Evolutionary conservation across 148 eudicot species (phyloP).

Genomic region (Polygonum aviculare): DNA sequence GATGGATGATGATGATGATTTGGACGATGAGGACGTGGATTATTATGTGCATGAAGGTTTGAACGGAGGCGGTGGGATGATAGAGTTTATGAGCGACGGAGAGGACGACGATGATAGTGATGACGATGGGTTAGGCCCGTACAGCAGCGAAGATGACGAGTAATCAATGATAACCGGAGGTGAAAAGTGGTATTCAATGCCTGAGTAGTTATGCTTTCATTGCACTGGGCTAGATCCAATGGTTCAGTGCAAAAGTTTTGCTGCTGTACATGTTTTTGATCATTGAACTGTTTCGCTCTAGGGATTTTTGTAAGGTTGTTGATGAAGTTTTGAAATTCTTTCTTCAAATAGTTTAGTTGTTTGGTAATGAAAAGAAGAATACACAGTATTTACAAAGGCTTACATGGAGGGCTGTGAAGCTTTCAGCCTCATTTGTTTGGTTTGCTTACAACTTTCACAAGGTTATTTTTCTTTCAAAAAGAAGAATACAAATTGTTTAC

Average conservation of each 20-base stretch:
- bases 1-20: constrained; percentile 44
- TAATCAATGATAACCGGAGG: constrained; percentile 11
- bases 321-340: not conserved
- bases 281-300: not conserved
- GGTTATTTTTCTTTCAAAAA: too few relatives aligned
- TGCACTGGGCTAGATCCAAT: not conserved
- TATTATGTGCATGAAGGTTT: constrained; percentile 48
- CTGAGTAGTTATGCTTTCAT: not conserved
- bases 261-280: constrained; percentile 1
- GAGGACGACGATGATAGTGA: constrained; percentile 61
- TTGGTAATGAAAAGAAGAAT: not conserved
- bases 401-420: too few relatives aligned
- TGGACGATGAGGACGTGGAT: constrained; percentile 54
- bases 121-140: constrained; percentile 46
- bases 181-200: not conserved
- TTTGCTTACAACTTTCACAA: too few relatives aligned
- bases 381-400: not conserved
- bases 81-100: constrained; percentile 71
- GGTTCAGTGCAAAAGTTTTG: not conserved
- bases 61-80: constrained; percentile 43
- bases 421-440: too few relatives aligned
- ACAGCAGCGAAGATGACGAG: constrained; percentile 77
- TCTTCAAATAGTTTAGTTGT: not conserved
- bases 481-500: too few relatives aligned
- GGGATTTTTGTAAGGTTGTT: not conserved